Conservation (phyloP, 1,139 yeast species). For the Casaregolazyma lundiana region DNA sequence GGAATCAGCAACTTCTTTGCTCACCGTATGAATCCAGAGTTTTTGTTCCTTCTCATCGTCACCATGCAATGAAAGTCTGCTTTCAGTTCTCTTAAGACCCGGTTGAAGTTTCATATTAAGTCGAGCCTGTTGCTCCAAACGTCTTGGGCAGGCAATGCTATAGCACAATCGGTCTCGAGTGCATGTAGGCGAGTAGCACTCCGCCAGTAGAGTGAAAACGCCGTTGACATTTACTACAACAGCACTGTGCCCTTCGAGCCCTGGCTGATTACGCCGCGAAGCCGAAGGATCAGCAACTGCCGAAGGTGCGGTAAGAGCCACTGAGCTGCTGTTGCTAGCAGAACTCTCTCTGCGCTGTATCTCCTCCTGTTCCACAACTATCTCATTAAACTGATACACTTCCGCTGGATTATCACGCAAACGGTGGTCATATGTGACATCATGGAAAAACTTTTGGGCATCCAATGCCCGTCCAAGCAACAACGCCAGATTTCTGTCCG, state of each 20-base stretch:
- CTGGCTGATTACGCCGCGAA: background rate
- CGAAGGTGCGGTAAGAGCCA: slow-evolving; percentile 1
- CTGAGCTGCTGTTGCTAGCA: slow-evolving; percentile 6
- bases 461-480: slow-evolving; percentile 87
- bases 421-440: slow-evolving; percentile 91
- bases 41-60: slow-evolving; percentile 80
- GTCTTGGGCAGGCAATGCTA: slow-evolving; percentile 95
- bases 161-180: slow-evolving; percentile 84
- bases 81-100: slow-evolving; percentile 77
- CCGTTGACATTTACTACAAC: slow-evolving; percentile 61
- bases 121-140: slow-evolving; percentile 93
- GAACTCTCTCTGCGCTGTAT: slow-evolving; percentile 7
- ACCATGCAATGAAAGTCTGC: slow-evolving; percentile 68
- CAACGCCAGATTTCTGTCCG: slow-evolving; percentile 85
- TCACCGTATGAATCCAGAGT: slow-evolving; percentile 92
- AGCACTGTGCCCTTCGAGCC: slow-evolving; percentile 9
- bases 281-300: background rate
- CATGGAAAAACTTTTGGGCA: slow-evolving; percentile 92
- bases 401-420: slow-evolving; percentile 83
- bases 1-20: slow-evolving; percentile 70
- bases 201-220: slow-evolving; percentile 85
- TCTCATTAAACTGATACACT: slow-evolving; percentile 80
- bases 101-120: slow-evolving; percentile 85
- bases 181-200: slow-evolving; percentile 96
- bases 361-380: slow-evolving; percentile 26